A percentile compares a stretch with the other conserved stretches of the same genome.
Conservation (phyloP, 345 rosid genomes). For the Citrus inodora region DNA sequence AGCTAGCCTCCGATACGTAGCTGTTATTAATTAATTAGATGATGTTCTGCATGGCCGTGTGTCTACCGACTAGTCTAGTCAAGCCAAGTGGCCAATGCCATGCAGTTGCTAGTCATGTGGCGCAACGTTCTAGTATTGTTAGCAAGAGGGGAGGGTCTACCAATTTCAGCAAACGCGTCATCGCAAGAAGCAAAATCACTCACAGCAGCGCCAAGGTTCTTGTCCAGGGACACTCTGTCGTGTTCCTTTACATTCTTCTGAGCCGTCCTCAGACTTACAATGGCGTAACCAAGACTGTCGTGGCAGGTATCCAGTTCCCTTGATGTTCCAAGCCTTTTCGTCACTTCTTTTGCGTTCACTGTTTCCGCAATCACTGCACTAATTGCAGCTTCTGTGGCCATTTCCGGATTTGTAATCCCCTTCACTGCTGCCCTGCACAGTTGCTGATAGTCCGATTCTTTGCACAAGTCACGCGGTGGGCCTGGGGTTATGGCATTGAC, state of each 20-base stretch:
- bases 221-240: neutral
- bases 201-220: neutral
- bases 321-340: neutral
- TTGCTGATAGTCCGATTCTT: neutral
- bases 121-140: neutral
- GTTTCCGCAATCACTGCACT: conserved; percentile 16
- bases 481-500: neutral
- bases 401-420: conserved; percentile 15
- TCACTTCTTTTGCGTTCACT: neutral
- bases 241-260: neutral
- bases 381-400: conserved; percentile 30
- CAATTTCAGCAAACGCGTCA: neutral
- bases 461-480: conserved; percentile 13
- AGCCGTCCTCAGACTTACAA: conserved; percentile 21
- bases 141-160: neutral
- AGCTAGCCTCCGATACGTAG: too few species aligned
- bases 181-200: neutral
- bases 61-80: too few species aligned
- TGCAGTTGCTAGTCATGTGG: conserved; percentile 3
- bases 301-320: conserved; percentile 28
- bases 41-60: too few species aligned
- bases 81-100: neutral
- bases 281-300: conserved; percentile 19
- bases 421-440: conserved; percentile 26
- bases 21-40: too few species aligned